phyloP scores from a whole-genome alignment of 2,329 filamentous ascomycete genomes.

The Microsporum canis region DNA sequence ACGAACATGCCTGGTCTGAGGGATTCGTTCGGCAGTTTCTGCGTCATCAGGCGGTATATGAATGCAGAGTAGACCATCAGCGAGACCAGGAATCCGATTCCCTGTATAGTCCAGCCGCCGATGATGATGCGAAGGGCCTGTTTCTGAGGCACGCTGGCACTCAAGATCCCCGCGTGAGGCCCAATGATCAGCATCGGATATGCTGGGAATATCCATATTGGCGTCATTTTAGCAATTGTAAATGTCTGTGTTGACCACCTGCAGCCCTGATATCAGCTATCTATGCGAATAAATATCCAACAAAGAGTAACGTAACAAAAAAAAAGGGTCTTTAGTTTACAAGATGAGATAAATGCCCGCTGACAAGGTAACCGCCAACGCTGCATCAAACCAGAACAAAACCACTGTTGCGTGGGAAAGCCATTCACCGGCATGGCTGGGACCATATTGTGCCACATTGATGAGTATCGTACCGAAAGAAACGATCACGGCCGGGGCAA shows the following conservation, averaged over 20 bases:
- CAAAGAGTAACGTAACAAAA: no score
- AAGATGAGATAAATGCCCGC: slow-evolving; percentile 63
- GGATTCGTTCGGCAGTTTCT: slow-evolving; percentile 66
- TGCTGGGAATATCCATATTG: slow-evolving; percentile 77
- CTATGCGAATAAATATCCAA: background rate
- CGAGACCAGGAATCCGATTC: slow-evolving; percentile 52
- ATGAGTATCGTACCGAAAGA: slow-evolving; percentile 66
- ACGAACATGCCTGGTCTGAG: slow-evolving; percentile 78
- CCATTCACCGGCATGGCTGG: slow-evolving; percentile 52
- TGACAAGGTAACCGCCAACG: slow-evolving; percentile 55
- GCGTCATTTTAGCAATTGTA: slow-evolving; percentile 74
- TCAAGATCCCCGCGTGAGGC: slow-evolving; percentile 55
- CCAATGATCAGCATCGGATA: slow-evolving; percentile 70
- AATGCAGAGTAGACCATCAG: slow-evolving; percentile 78
- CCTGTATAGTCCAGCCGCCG: slow-evolving; percentile 50
- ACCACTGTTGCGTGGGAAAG: slow-evolving; percentile 49
- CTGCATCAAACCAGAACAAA: slow-evolving; percentile 64
- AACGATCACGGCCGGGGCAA: slow-evolving; percentile 57
- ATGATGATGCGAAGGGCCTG: slow-evolving; percentile 46
- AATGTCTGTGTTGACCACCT: slow-evolving; percentile 55
- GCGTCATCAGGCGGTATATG: slow-evolving; percentile 77
- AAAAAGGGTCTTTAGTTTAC: slow-evolving; percentile 27
- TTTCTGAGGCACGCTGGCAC: slow-evolving; percentile 34
- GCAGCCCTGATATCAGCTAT: background rate
- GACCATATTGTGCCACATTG: slow-evolving; percentile 66